Evolutionary conservation across 208 protist species (phyloP), one percentile per base, ranked within the genome.

Genomic region (Jaenimonas drosophilae): DNA sequence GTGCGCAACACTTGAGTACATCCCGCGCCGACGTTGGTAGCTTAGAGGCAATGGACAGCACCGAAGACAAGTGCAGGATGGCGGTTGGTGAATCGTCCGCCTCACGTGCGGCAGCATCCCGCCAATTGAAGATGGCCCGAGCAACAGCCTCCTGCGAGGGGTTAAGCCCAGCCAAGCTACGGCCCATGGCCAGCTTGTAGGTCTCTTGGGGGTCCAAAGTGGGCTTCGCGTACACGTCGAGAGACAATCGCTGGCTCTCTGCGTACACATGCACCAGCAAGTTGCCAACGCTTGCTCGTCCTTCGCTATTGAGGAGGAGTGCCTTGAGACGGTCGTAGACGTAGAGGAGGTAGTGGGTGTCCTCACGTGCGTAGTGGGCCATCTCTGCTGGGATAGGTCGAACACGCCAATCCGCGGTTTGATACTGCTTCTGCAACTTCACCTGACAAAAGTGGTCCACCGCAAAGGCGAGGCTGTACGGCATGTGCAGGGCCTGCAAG

Each of bases 341-440:
- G 61, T 97, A 98, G 1, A 99, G 73, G 0, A 99, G 69, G 60
- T 97, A 99, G 76, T 99, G 98, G 9, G 97, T 99, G 64, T 99
- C 98, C 50, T 96, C 74, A 0, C 96, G 68, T 0, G 97, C 97
- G 65, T 99, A 99, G 30, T 89, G 56, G 7, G 96, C 57, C 97
- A 99, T 98, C 44, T 97, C 96, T 4, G 68, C 76, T 6, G 97
- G 79, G n/a, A 99, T 59, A 3, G 97, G 97, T n/a, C 95, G 71
- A 26, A 98, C 78, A 33, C 97, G 83, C 97, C 97, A 99, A 76
- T 99, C 98, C 0, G 97, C 95, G 4, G 97, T 85, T 63, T 99
- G 97, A 68, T 97, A 98, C 52, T 95, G 84, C 59, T 99, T 99
- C 70, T 98, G 87, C 7, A 94, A 67, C 30, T 85, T 79, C 24